Conservation (phyloP, 2,329 filamentous ascomycete species). For the Microsporum canis region DNA sequence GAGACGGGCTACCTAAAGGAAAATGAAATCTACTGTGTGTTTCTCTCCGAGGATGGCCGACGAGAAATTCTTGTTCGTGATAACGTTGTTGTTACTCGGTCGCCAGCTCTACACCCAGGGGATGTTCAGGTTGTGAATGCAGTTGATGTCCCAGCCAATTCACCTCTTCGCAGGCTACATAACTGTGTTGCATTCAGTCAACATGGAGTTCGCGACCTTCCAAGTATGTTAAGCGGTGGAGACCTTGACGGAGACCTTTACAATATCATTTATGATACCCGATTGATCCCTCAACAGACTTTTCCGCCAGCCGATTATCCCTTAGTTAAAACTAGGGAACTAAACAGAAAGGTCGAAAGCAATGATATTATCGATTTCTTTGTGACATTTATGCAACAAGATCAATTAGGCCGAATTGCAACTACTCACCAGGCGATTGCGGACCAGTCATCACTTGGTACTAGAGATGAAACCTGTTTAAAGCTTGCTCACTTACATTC, state of each 20-base stretch:
- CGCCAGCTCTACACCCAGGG: conserved; percentile 69
- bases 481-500: conserved; percentile 55
- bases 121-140: conserved; percentile 60
- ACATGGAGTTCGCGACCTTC: conserved; percentile 58
- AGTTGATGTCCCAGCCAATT: conserved; percentile 41
- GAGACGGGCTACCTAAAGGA: conserved; percentile 59
- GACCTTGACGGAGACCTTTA: conserved; percentile 78
- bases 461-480: conserved; percentile 41
- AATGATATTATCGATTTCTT: conserved; percentile 72
- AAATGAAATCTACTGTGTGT: conserved; percentile 56
- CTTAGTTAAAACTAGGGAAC: conserved; percentile 43
- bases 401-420: conserved; percentile 56
- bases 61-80: conserved; percentile 26
- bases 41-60: conserved; percentile 32
- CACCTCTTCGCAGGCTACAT: conserved; percentile 49
- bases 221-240: conserved; percentile 66
- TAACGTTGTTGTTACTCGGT: conserved; percentile 57
- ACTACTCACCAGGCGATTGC: conserved; percentile 53
- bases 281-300: conserved; percentile 35
- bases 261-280: conserved; percentile 62
- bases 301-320: conserved; percentile 61
- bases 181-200: conserved; percentile 75
- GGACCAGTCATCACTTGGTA: conserved; percentile 46
- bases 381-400: conserved; percentile 60
- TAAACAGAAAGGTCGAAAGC: conserved; percentile 48